phyloP scores from a whole-genome alignment of 2,329 filamentous ascomycete genomes.

The Cladosporium halotolerans region DNA sequence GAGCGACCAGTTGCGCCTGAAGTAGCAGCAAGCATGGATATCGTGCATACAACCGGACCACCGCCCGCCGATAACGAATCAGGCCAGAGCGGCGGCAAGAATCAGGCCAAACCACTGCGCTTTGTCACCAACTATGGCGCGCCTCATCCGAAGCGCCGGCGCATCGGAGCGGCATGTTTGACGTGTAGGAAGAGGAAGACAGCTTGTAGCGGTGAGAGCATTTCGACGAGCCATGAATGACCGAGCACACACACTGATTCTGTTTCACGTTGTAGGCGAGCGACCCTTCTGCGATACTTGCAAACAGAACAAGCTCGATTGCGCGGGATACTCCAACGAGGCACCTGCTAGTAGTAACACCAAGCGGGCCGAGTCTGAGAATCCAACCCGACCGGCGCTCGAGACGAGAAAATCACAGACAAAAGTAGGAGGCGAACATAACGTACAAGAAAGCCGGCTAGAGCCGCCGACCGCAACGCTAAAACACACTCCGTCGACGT shows the following conservation, averaged over 20 bases:
- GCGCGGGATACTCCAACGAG: conserved; percentile 38
- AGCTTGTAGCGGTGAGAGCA: conserved; percentile 30
- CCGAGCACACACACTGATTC: not conserved
- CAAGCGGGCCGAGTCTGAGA: conserved; percentile 3
- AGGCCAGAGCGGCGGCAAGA: not conserved
- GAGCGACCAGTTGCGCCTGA: conserved; percentile 9
- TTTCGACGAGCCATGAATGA: not conserved
- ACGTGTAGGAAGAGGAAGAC: conserved; percentile 47
- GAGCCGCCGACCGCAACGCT: not conserved
- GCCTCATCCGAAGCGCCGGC: conserved; percentile 69
- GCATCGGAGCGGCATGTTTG: conserved; percentile 65
- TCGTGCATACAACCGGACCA: conserved; percentile 3
- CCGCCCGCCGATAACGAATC: conserved; percentile 1
- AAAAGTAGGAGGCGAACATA: not conserved
- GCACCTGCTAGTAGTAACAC: not conserved
- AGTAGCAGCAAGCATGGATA: conserved; percentile 10
- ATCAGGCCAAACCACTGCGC: conserved; percentile 35
- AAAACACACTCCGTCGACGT: conserved; percentile 1
- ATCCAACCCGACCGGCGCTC: not conserved
- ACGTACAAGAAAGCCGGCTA: not conserved
- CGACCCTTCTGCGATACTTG: conserved; percentile 42
- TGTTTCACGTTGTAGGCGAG: conserved; percentile 29
- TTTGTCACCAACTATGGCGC: conserved; percentile 80
- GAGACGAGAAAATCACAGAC: not conserved
- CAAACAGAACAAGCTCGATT: conserved; percentile 43